Conservation (phyloP, 1,139 yeast species). For the Geotrichum klebahnii region DNA sequence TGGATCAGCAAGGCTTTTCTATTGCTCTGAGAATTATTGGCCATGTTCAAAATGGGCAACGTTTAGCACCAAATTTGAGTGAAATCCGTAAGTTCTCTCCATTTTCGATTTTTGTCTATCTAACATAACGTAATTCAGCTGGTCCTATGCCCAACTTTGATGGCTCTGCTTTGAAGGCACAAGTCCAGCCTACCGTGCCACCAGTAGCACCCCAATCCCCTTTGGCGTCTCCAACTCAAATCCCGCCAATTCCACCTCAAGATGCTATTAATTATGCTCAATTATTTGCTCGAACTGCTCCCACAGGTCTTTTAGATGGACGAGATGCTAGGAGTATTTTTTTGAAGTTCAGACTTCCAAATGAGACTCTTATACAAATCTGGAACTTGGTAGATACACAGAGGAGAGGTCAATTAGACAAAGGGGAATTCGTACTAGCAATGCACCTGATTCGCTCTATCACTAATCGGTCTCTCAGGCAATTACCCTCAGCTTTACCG, state of each 20-base stretch:
- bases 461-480: constrained; percentile 60
- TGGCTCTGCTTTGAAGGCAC: no score
- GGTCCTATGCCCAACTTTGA: constrained; percentile 49
- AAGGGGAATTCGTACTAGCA: constrained; percentile 79
- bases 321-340: constrained; percentile 77
- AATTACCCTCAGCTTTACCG: constrained; percentile 69
- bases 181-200: constrained; percentile 20
- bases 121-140: constrained; percentile 31
- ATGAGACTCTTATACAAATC: constrained; percentile 70
- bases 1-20: constrained; percentile 77
- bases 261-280: constrained; percentile 71
- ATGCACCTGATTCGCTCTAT: constrained; percentile 91
- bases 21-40: constrained; percentile 87
- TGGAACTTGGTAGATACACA: constrained; percentile 84
- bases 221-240: constrained; percentile 26
- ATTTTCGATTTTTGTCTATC: neutral
- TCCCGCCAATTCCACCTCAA: constrained; percentile 59
- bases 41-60: constrained; percentile 73
- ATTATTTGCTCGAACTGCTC: constrained; percentile 68
- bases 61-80: constrained; percentile 50
- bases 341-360: constrained; percentile 79
- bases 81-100: constrained; percentile 37
- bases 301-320: constrained; percentile 60
- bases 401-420: constrained; percentile 64
- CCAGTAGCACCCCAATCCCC: constrained; percentile 14